Evolutionary conservation across 2,329 filamentous ascomycete genomes (phyloP).

Genomic region (Microsporum audouinii): DNA sequence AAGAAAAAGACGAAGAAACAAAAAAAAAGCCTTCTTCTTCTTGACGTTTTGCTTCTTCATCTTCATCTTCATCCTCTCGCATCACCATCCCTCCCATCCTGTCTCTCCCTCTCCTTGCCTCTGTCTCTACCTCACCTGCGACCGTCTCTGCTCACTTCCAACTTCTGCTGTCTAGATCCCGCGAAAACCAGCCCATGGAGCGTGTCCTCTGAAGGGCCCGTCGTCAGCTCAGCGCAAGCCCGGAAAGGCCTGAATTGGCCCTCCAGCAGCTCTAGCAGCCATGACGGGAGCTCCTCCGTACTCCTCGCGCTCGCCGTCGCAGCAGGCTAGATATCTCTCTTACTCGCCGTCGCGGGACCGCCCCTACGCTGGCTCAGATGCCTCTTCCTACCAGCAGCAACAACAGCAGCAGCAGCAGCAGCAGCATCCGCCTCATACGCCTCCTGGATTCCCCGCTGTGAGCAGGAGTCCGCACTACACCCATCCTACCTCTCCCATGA

Average conservation of each 20-base stretch:
- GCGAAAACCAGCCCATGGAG: background rate
- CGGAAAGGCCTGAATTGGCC: background rate
- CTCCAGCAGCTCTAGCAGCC: conserved; percentile 15
- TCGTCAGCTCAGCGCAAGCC: background rate
- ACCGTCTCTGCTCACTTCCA: background rate
- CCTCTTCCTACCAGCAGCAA: conserved; percentile 25
- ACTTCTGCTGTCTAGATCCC: background rate
- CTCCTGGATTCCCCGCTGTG: conserved; percentile 23
- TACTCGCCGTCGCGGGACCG: conserved; percentile 36
- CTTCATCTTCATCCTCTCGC: background rate
- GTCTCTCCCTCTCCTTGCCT: background rate
- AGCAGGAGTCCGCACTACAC: conserved; percentile 15
- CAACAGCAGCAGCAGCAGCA: conserved; percentile 19
- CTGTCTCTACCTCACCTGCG: background rate
- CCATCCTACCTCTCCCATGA: conserved; percentile 15
- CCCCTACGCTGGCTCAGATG: conserved; percentile 33
- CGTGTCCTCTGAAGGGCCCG: background rate
- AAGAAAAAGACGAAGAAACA: background rate
- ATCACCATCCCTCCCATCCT: background rate
- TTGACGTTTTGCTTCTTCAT: background rate
- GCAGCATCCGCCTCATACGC: conserved; percentile 30
- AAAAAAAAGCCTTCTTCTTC: background rate
- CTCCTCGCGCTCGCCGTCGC: conserved; percentile 36
- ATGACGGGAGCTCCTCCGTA: conserved; percentile 37
- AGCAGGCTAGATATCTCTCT: conserved; percentile 31